Base-by-base conservation (phyloP, 2,329 filamentous ascomycete genomes). In the Fusarium algeriense region DNA sequence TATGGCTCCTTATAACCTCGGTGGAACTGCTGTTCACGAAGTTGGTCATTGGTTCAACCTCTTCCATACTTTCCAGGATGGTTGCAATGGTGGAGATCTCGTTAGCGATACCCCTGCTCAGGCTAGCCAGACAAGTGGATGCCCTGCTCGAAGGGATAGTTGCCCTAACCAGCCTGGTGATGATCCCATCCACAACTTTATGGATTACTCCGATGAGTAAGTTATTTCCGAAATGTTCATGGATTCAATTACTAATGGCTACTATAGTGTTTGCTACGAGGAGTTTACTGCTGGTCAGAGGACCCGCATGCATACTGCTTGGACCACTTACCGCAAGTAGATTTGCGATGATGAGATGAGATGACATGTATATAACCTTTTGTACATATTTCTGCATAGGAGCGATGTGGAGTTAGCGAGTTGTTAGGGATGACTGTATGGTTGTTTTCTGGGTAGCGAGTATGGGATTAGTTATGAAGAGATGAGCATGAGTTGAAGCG, bases 11-110 rank as follows among this genome's bases (percentile, higher is more conserved):
- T 81, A 77, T 55, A 75, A 75, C 70, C 46, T 77, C 17, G 77
- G 77, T 7, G 73, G 75, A 48, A 79, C 77, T 26, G 71, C 77
- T 5, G 60, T 78, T 8, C 79, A 81, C 59, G 79, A 84, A 72
- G 76, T 80, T 30, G 82, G 82, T 9, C 82, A 84, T 71, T 84
- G 82, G 82, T 78, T 84, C 60, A 82, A 82, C 54, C 77, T 84
- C 15, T 78, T 77, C 62, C 83, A 84, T 66, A 83, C 82, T 17
- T 84, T 84, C 70, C 75, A 82, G 54, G 82, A 78, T 40, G 71
- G 71, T 44, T 80, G 79, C 68, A 73, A 37, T 10, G 74, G 79
- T 17, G 82, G 83, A 32, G 83, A 85, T 72, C 75, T 74, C 26
- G 77, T 85, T 19, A 67, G 77, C 52, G 83, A 85, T 59, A 85